A percentile compares a stretch with the other conserved stretches of the same genome.
phyloP scores from a whole-genome alignment of 768 basidiomycete species.

The Sporobolomyces pararoseus region DNA sequence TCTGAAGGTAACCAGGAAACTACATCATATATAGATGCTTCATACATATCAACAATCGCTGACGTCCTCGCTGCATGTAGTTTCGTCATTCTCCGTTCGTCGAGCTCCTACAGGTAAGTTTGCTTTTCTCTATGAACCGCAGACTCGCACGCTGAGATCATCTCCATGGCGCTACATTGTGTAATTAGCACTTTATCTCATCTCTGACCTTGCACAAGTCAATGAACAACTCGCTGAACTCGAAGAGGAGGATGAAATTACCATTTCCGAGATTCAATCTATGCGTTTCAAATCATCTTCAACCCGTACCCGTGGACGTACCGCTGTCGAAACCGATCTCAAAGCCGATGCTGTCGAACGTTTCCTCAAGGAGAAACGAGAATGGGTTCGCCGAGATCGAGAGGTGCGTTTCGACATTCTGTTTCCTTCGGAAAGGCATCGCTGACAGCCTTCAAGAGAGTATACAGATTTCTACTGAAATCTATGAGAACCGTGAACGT shows the following conservation, averaged over 20 bases:
- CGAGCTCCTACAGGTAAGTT: no score
- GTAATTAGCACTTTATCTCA: neutral
- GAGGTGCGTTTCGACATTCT: neutral
- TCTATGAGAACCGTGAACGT: no score
- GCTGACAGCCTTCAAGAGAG: no score
- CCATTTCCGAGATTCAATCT: neutral
- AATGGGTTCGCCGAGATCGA: neutral
- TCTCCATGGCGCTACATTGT: no score
- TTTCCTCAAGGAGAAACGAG: neutral
- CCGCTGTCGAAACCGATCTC: neutral
- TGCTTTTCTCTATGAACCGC: no score
- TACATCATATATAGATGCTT: no score
- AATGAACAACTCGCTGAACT: neutral
- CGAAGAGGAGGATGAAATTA: neutral
- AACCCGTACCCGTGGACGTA: neutral
- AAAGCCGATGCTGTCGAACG: neutral
- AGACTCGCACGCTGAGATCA: no score
- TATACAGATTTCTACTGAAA: no score
- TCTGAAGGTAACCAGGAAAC: neutral
- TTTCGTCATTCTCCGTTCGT: no score
- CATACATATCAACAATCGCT: no score
- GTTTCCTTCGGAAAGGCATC: neutral
- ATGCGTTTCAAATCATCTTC: neutral
- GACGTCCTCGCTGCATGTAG: no score
- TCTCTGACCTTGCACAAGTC: neutral